Percentiles rank a stretch among this genome's conserved stretches.
Conservation (phyloP, 805 yeast species). For the Myxozyma kluyveri region DNA sequence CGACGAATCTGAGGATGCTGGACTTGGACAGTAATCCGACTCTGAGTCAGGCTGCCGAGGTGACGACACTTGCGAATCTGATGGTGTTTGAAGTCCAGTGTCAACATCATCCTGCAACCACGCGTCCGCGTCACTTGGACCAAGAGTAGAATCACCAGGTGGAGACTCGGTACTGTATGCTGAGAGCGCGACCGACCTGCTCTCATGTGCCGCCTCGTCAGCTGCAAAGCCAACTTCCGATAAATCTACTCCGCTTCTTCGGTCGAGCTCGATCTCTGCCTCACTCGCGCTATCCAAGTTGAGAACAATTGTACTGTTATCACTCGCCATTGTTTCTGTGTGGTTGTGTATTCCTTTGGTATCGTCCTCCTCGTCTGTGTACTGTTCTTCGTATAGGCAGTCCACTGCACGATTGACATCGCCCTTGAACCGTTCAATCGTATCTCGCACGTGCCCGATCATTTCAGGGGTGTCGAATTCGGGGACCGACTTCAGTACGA, state of each 20-base stretch:
- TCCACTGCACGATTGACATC: slow-evolving; percentile 24
- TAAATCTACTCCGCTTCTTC: background rate
- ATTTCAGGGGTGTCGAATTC: slow-evolving; percentile 12
- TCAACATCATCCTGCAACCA: background rate
- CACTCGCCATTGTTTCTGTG: background rate
- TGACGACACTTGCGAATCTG: background rate
- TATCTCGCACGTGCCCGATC: slow-evolving; percentile 11
- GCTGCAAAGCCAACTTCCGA: background rate
- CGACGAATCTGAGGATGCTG: background rate
- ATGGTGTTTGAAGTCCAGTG: background rate
- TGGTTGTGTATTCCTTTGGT: background rate
- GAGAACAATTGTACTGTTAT: background rate
- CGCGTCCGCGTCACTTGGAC: too few relatives aligned
- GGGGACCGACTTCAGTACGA: slow-evolving; percentile 18
- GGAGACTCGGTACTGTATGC: background rate
- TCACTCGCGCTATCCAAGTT: too few relatives aligned
- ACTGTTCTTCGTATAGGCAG: slow-evolving; percentile 16
- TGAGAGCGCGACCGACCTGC: background rate
- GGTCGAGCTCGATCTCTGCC: background rate
- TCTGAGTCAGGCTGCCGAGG: slow-evolving; percentile 7
- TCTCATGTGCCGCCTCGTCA: background rate
- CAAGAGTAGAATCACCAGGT: background rate
- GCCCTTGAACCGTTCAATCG: slow-evolving; percentile 25
- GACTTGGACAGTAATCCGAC: background rate
- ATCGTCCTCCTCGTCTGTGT: slow-evolving; percentile 2